Conservation (phyloP, 2,329 filamentous ascomycete genomes). For the Penicillium sp. region DNA sequence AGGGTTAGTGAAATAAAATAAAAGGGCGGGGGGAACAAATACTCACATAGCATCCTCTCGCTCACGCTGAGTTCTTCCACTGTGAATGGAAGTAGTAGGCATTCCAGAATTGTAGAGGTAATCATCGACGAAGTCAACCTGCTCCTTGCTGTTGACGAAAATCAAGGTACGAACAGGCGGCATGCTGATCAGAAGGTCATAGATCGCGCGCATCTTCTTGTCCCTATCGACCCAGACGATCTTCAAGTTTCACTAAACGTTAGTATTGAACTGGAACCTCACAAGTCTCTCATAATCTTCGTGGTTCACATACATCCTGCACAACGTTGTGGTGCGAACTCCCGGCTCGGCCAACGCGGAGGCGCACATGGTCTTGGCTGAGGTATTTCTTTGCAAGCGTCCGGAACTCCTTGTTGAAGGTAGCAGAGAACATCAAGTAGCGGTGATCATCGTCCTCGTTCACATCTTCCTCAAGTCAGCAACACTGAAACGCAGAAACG, state of each 20-base stretch:
- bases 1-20: not conserved
- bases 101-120: constrained; percentile 76
- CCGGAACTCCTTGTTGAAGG: constrained; percentile 79
- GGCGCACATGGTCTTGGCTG: constrained; percentile 69
- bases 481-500: not conserved
- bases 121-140: constrained; percentile 83
- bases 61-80: constrained; percentile 82
- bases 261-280: not conserved
- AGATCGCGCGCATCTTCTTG: constrained; percentile 68
- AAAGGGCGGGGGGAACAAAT: not conserved
- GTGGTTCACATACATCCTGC: constrained; percentile 55
- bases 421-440: constrained; percentile 88
- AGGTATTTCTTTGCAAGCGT: constrained; percentile 76
- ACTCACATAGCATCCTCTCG: constrained; percentile 82
- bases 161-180: constrained; percentile 78
- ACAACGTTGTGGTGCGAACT: constrained; percentile 79
- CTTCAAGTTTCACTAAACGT: constrained; percentile 26
- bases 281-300: not conserved
- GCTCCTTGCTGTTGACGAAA: constrained; percentile 80
- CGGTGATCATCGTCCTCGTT: constrained; percentile 71
- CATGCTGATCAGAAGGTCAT: constrained; percentile 69
- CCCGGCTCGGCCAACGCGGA: constrained; percentile 84
- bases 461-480: constrained; percentile 52
- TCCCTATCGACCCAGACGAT: constrained; percentile 66
- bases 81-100: constrained; percentile 84